phyloP scores from a whole-genome alignment of 148 eudicot genomes.

The Amaranthus hypochondriacus region DNA sequence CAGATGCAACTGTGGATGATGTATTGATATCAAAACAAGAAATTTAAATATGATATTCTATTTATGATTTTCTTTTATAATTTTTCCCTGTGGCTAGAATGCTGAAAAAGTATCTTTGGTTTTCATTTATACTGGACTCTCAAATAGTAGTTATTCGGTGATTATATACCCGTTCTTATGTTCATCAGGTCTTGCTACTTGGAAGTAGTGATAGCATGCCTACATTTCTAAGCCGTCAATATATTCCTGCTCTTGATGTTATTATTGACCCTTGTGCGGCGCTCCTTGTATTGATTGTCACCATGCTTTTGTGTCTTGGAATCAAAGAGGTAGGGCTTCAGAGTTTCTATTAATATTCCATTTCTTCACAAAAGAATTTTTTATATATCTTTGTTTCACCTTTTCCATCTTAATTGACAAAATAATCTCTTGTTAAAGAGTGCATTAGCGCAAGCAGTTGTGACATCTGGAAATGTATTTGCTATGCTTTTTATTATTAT shows the following conservation, averaged over 20 bases:
- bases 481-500: constrained; percentile 77
- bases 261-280: constrained; percentile 95
- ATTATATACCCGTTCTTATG: constrained; percentile 8
- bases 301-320: constrained; percentile 80
- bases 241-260: constrained; percentile 61
- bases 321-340: constrained; percentile 75
- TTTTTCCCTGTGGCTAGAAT: no score
- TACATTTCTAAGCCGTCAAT: constrained; percentile 64
- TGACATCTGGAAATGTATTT: constrained; percentile 76
- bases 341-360: neutral
- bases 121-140: neutral
- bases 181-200: constrained; percentile 67
- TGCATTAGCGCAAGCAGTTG: constrained; percentile 66
- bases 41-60: no score
- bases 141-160: neutral
- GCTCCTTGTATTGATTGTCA: constrained; percentile 60
- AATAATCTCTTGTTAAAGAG: constrained; percentile 47
- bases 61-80: no score
- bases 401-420: constrained; percentile 3
- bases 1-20: no score
- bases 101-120: neutral
- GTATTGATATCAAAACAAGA: no score
- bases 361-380: neutral
- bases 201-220: constrained; percentile 77
- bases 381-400: neutral